Base-by-base conservation (phyloP, 345 rosid genomes). In the Angophora floribunda region DNA sequence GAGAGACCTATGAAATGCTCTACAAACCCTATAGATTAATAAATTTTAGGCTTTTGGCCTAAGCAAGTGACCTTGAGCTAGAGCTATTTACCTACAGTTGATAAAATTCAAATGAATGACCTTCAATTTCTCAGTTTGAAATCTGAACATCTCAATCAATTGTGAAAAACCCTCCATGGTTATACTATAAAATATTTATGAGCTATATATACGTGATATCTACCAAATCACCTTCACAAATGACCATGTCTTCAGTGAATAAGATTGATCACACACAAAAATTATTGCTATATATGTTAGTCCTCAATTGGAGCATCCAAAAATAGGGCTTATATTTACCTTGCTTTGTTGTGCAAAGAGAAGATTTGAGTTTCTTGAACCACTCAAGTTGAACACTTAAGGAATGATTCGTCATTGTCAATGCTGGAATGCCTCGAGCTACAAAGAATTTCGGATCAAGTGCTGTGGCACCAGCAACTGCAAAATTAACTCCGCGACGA, bases 401-500 rank as follows among this genome's bases (percentile, higher is more conserved):
- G 22, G 98, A 91, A 87, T 91, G 78, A 49, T 94, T 93, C 0
- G 96, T 92, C 92, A 93, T 92, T 50, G 94, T 47, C 30, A 91
- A 6, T 13, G 85, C 32, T 26, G 91, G 91, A 52, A 96, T 50
- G 19, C 90, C 85, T 75, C 88, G 86, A 21, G 90, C 85, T 21
- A 89, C 86, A 51, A 94, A 94, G 89, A 92, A 92, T 52, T 86
- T 45, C 30, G 94, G 21, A n/a, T 91, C 92, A 7, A 94, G 92
- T 0, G 97, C 95, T 7, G 96, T 96, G 9, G 98, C 97, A 85
- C 96, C 98, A 3, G 95, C 92, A 53, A 96, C 97, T 21, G 97
- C 98, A 57, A 95, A 95, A 89, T 95, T 96, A 11, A 90, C 95
- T 50, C 95, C 95, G 0, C 89, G 86, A 24, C 86, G 59, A 16